Evolutionary conservation across 2,329 filamentous ascomycete species (phyloP).

Genomic region (Cercospora sp.): DNA sequence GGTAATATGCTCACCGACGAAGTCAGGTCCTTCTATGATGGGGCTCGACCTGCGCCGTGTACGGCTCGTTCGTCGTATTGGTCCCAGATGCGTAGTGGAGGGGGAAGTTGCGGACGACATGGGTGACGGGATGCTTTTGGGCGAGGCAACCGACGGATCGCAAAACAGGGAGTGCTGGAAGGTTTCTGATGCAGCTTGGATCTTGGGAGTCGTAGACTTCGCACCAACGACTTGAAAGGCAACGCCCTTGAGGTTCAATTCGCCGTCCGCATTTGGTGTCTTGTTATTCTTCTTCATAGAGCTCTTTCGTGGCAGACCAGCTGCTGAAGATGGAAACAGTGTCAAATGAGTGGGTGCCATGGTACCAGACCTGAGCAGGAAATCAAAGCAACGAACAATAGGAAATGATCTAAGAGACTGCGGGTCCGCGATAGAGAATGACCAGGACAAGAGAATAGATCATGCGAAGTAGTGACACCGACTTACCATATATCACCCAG

Average conservation of each 20-base stretch:
- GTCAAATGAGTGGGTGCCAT: constrained; percentile 27
- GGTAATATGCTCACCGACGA: constrained; percentile 10
- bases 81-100: constrained; percentile 13
- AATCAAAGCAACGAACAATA: neutral
- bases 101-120: neutral
- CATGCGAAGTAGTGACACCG: constrained; percentile 15
- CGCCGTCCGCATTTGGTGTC: constrained; percentile 12
- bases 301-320: constrained; percentile 20
- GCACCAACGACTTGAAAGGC: constrained; percentile 31
- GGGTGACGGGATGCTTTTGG: neutral
- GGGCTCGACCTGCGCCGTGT: constrained; percentile 27
- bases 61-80: constrained; percentile 19
- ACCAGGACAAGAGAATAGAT: constrained; percentile 3
- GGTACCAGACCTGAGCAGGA: constrained; percentile 21
- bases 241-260: constrained; percentile 33
- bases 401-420: neutral
- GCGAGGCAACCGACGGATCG: constrained; percentile 20
- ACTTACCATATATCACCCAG: constrained; percentile 19
- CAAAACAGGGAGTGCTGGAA: constrained; percentile 37
- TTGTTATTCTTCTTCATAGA: constrained; percentile 23
- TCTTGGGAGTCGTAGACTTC: constrained; percentile 14
- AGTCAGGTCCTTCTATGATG: constrained; percentile 9
- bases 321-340: constrained; percentile 25
- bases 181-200: constrained; percentile 29
- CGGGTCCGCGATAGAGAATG: constrained; percentile 11